These are phyloP conservation scores for Venturia carpophila DNA, from an alignment of 2,329 filamentous ascomycete species.

Conservation along the genomic window DNA sequence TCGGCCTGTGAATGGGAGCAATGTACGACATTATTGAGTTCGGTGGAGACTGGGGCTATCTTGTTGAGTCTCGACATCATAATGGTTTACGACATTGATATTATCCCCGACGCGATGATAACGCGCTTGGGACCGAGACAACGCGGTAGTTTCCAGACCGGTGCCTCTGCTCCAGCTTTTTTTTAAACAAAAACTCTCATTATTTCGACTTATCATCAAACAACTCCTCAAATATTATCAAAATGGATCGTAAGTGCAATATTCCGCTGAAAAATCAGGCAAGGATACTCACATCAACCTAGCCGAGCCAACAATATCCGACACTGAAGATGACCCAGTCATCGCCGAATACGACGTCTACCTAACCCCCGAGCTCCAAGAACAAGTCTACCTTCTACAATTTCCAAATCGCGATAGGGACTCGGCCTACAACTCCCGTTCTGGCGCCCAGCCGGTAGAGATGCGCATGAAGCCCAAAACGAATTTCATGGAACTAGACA, in stretches of 20 bases:
- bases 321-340: slow-evolving; percentile 39
- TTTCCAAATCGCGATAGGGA: slow-evolving; percentile 69
- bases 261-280: not conserved
- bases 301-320: slow-evolving; percentile 9
- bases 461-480: slow-evolving; percentile 75
- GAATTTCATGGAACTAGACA: slow-evolving; percentile 84
- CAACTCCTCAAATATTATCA: slow-evolving; percentile 16
- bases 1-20: slow-evolving; percentile 85
- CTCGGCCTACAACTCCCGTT: slow-evolving; percentile 52
- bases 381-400: slow-evolving; percentile 66
- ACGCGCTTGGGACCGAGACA: not conserved
- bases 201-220: not conserved
- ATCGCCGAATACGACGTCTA: slow-evolving; percentile 67
- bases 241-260: slow-evolving; percentile 21
- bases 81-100: slow-evolving; percentile 14
- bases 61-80: not conserved
- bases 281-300: not conserved
- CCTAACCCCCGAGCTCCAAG: slow-evolving; percentile 61
- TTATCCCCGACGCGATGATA: slow-evolving; percentile 1
- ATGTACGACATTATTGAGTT: slow-evolving; percentile 71
- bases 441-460: slow-evolving; percentile 54
- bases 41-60: not conserved
- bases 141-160: not conserved
- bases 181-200: not conserved
- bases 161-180: not conserved